Base-by-base conservation (phyloP, 345 rosid species). In the Gossypium mustelinum region DNA sequence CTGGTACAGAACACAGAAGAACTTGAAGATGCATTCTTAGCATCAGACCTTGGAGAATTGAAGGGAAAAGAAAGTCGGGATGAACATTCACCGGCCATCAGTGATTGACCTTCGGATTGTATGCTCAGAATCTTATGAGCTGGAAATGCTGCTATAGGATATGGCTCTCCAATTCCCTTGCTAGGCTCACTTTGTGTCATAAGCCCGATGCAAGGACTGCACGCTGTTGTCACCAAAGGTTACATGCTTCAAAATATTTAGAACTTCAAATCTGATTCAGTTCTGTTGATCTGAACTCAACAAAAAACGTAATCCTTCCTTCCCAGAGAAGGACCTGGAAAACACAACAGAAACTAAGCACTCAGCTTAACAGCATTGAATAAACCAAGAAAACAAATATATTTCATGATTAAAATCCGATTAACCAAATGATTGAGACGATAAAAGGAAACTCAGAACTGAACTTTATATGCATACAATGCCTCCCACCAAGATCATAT, bases 1-100 rank as follows among this genome's bases (percentile, higher is more conserved):
- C 81, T 86, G 41, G 98, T 91, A 68, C 98, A 93, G 85, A 91
- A 93, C 20, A 83, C 81, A n/a, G 98, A 91, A 69, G 97, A 87
- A 11, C 89, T 83, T 24, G 94, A 89, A 69, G 84, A 90, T 45
- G 89, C 67, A 59, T 83, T 77, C 77, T 72, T 89, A 52, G 70
- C 62, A 72, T 75, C 85, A 57, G 86, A 84, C 82, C 83, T 78
- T 22, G 80, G 78, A 68, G 88, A 80, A 50, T 79, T 70, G 61
- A 84, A 76, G 7, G 86, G 88, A 50, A 87, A 80, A 9, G 81
- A 78, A 67, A 14, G 62, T 24, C 84, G 70, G 57, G 84, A 80
- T 13, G 82, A 76, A 78, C 56, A 79, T 68, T 80, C 82, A 66
- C 75, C 70, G 1, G 80, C 72, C 76, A 62, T 56, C 17, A 76